Evolutionary conservation across 2,329 filamentous ascomycete genomes (phyloP), one percentile per base, ranked within the genome.

Genomic region (Trichoderma harzianum): DNA sequence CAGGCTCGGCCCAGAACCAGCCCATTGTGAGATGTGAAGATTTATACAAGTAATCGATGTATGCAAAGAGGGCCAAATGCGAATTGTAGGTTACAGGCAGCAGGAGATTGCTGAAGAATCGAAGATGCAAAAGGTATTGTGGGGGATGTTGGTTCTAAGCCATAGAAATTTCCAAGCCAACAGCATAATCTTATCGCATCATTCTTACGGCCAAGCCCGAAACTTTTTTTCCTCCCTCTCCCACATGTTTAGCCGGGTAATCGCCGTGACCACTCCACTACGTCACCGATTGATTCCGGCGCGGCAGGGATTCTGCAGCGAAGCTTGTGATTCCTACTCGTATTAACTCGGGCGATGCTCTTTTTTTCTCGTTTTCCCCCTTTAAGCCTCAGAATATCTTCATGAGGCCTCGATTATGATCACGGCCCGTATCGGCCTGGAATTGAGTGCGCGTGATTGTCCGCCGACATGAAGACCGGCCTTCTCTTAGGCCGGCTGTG

Each of bases 1-100:
- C 65, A 72, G 81, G 73, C 73, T 90, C 88, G 73, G 88, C 86
- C 88, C 88, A 90, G 77, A 90, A 90, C 88, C 88, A 90, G 75
- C 88, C 88, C 88, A 90, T 90, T 72, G 47, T 74, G 73, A 75
- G 64, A 66, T 32, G 36, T 16, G 28, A 62, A 60, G 57, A 24
- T 7, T 34, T 34, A 21, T 61, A 62, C 32, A n/a, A 34, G n/a
- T 26, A 51, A 36, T 24, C 5, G n/a, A 61, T 5, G 61, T 16
- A 24, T 68, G 36, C 18, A n/a, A 53, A 66, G 14, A 36, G 7
- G 7, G 11, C 14, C 2, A 34, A 34, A 57, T 34, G 51, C 12
- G 39, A 11, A 3, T 39, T 5, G 64, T 32, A 14, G 18, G 18
- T 26, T 11, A 11, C 28, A 51, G 28, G 16, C 21, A 21, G n/a